phyloP scores from a whole-genome alignment of 352 stramenopile genomes.

The Globisporangium cederbergense region DNA sequence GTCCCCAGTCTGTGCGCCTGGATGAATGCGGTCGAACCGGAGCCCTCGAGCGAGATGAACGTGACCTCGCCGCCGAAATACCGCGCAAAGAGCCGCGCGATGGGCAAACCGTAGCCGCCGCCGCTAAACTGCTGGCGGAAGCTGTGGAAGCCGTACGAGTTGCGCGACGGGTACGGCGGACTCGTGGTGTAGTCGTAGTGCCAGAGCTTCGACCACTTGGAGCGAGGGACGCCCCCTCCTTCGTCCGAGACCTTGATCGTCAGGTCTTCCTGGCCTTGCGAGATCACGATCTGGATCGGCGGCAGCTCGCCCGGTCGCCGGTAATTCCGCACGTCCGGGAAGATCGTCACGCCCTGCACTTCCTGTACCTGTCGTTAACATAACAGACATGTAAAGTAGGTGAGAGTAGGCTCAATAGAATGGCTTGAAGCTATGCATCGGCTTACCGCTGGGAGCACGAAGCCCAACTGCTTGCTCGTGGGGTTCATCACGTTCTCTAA shows the following conservation, averaged over 20 bases:
- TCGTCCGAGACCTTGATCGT: conserved; percentile 99
- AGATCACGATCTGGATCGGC: conserved; percentile 97
- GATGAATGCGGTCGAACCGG: conserved; percentile 93
- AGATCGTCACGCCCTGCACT: conserved; percentile 68
- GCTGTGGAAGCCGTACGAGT: conserved; percentile 66
- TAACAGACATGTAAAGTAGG: background rate
- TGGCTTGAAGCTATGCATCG: background rate
- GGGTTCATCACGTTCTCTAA: conserved; percentile 71
- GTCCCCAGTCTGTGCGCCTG: conserved; percentile 74
- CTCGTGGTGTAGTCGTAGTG: conserved; percentile 99
- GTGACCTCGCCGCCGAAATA: conserved; percentile 99
- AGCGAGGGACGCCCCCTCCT: conserved; percentile 96
- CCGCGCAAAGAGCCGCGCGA: conserved; percentile 91
- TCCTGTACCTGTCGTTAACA: conserved; percentile 27
- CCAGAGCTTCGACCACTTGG: conserved; percentile 97
- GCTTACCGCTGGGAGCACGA: conserved; percentile 61
- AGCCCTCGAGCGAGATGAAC: conserved; percentile 99
- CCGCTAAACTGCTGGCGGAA: conserved; percentile 90
- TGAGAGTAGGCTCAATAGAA: conserved; percentile 1
- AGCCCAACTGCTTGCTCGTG: conserved; percentile 59
- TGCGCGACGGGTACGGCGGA: conserved; percentile 42
- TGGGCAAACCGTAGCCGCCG: conserved; percentile 94
- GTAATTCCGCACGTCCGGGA: conserved; percentile 75
- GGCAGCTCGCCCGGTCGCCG: conserved; percentile 60
- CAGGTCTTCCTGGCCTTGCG: conserved; percentile 92